These are phyloP conservation scores for Peronosclerospora sorghi DNA, from an alignment of 352 stramenopile species.

Conservation along the genomic window DNA sequence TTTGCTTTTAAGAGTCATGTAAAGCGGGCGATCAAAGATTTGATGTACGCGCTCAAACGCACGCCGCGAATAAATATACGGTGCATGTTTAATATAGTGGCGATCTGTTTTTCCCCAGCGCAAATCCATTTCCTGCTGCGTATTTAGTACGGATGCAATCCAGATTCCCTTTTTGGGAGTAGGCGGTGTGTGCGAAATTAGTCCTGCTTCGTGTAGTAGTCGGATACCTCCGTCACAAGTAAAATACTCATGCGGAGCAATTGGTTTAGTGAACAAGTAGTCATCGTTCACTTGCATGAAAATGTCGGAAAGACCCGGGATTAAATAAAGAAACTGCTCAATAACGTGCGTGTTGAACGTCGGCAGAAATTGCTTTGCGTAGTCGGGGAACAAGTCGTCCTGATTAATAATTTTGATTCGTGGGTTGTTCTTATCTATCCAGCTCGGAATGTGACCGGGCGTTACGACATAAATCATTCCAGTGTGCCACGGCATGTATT, in stretches of 20 bases:
- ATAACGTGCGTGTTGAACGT: constrained; percentile 86
- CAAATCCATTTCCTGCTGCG: constrained; percentile 82
- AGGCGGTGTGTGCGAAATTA: constrained; percentile 68
- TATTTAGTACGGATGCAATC: constrained; percentile 82
- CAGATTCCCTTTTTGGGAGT: constrained; percentile 79
- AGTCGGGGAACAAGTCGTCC: constrained; percentile 75
- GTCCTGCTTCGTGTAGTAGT: constrained; percentile 56
- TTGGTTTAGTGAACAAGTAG: constrained; percentile 80
- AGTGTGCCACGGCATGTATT: constrained; percentile 76
- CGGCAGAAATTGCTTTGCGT: constrained; percentile 68
- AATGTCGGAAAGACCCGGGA: constrained; percentile 76
- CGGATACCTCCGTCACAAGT: constrained; percentile 79
- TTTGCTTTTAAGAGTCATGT: constrained; percentile 77
- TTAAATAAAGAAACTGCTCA: constrained; percentile 81
- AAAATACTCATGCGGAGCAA: constrained; percentile 77
- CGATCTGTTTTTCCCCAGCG: constrained; percentile 66
- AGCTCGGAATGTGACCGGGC: constrained; percentile 71
- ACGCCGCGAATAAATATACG: constrained; percentile 78
- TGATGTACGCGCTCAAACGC: constrained; percentile 81
- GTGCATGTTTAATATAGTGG: constrained; percentile 84
- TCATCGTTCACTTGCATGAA: constrained; percentile 87
- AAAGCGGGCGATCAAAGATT: constrained; percentile 76
- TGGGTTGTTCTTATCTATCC: constrained; percentile 72
- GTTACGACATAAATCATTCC: constrained; percentile 81
- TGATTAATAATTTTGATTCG: constrained; percentile 83